Conservation (phyloP, 202 grass and related monocot species). For the Digitaria exilis region DNA sequence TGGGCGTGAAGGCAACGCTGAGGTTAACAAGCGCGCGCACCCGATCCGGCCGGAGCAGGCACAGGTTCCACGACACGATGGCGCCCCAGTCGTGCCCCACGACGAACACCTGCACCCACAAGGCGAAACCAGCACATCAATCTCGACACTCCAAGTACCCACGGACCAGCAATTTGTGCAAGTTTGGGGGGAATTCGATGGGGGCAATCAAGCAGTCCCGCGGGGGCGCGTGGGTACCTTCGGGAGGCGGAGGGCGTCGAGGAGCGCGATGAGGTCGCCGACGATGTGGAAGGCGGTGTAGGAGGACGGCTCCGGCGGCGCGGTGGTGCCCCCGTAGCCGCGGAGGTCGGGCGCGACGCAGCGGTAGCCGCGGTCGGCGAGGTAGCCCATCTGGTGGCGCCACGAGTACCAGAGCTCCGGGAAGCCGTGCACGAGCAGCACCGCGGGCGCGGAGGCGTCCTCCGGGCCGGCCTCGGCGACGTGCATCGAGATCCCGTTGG, state of each 20-base stretch:
- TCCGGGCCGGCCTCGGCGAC: constrained; percentile 61
- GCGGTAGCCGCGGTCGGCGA: constrained; percentile 60
- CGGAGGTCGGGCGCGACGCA: constrained; percentile 70
- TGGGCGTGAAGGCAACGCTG: constrained; percentile 65
- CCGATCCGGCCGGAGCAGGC: constrained; percentile 73
- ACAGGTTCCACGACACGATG: constrained; percentile 63
- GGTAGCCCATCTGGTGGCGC: constrained; percentile 63
- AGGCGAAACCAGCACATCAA: neutral
- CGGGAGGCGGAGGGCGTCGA: constrained; percentile 56
- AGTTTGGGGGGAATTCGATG: neutral
- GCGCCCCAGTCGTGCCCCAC: constrained; percentile 89
- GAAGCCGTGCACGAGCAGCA: constrained; percentile 76
- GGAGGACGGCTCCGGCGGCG: constrained; percentile 44
- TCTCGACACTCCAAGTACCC: neutral
- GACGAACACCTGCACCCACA: constrained; percentile 60
- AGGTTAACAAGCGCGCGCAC: constrained; percentile 80
- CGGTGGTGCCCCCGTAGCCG: constrained; percentile 70
- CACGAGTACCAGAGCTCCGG: constrained; percentile 85
- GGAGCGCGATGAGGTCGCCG: constrained; percentile 70
- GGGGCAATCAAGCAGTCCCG: neutral
- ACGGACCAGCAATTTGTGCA: neutral
- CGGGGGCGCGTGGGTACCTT: constrained; percentile 32
- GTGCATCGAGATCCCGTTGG: constrained; percentile 82
- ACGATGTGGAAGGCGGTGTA: constrained; percentile 74
- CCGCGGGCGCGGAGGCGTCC: constrained; percentile 9